Base-by-base conservation (phyloP, 73 alveolate species). In the Symbiodinium pilosum region DNA sequence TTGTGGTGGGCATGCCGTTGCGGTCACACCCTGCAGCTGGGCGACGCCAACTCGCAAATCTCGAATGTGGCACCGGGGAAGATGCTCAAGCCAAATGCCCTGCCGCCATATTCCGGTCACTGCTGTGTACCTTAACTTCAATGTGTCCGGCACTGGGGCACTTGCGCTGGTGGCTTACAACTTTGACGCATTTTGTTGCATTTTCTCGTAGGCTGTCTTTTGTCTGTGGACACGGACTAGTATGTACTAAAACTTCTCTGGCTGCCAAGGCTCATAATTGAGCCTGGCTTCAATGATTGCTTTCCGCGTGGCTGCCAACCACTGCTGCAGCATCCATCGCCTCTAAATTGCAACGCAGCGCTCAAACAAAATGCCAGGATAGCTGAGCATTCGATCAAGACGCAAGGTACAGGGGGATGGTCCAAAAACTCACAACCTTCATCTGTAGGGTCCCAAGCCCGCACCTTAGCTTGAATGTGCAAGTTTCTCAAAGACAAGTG, bases 281-380 rank as follows among this genome's bases (percentile, higher is more conserved):
- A 93, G 12, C 92, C 64, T 8, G 98, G 98, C 84, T 81, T 93
- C 51, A 93, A 38, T 26, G 98, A 26, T 68, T 93, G 98, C 56
- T 93, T 93, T 11, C 98, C 98, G 6, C 98, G 98, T 3, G 98
- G 98, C 92, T 93, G 98, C 98, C 98, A 93, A 42, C 85, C 98
- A 26, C 54, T 93, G 43, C 39, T 41, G 30, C 91, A 93, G 86
- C 98, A 93, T 2, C 34, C 51, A 1, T 91, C 89, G 32, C 97
- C 97, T 91, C 52, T 21, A 14, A 69, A 39, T n/a, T n/a, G 84
- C 39, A 12, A 36, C 12, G 38, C 43, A 30, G 30, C 84, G 24
- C 41, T 30, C 34, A 5, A 8, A 16, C 20, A 16, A 8, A 11
- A 26, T 9, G 40, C 84, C 44, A 73, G 28, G 20, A 30, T 28